Evolutionary conservation across 106 monocot genomes (phyloP).

Genomic region (Gastrodia elata): DNA sequence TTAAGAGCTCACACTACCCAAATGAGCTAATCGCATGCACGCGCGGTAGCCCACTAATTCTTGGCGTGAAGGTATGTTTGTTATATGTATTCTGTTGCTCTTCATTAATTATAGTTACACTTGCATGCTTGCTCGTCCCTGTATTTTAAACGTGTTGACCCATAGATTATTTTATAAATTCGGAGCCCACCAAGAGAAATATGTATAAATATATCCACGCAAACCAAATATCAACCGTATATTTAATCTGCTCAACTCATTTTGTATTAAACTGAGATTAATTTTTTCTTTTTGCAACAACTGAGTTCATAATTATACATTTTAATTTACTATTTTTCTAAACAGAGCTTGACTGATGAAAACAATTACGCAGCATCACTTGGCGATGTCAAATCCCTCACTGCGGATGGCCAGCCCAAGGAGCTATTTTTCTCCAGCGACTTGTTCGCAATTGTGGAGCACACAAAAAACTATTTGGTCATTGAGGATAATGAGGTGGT

Average conservation of each 20-base stretch:
- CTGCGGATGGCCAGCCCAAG: slow-evolving; percentile 73
- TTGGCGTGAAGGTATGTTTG: slow-evolving; percentile 81
- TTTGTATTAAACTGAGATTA: neutral
- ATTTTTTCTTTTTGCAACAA: neutral
- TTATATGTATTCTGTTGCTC: neutral
- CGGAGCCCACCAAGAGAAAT: too few relatives aligned
- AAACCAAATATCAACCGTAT: too few relatives aligned
- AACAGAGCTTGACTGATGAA: slow-evolving; percentile 62
- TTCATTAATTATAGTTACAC: neutral
- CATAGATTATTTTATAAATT: neutral
- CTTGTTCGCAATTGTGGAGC: slow-evolving; percentile 90
- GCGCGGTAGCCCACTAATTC: slow-evolving; percentile 76
- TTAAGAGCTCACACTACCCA: slow-evolving; percentile 95
- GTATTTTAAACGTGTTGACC: neutral
- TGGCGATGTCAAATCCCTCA: slow-evolving; percentile 77
- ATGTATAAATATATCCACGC: too few relatives aligned
- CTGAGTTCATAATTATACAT: neutral
- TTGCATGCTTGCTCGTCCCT: neutral
- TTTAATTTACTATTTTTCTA: slow-evolving; percentile 1
- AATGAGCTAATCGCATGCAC: slow-evolving; percentile 96
- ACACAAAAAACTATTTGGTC: slow-evolving; percentile 85
- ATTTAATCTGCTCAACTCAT: neutral
- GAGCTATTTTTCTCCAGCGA: slow-evolving; percentile 98
- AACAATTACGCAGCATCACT: slow-evolving; percentile 36
- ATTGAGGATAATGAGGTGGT: slow-evolving; percentile 95